Evolutionary conservation across 768 basidiomycete genomes (phyloP).

Genomic region (Leucosporidium creatinivorum): DNA sequence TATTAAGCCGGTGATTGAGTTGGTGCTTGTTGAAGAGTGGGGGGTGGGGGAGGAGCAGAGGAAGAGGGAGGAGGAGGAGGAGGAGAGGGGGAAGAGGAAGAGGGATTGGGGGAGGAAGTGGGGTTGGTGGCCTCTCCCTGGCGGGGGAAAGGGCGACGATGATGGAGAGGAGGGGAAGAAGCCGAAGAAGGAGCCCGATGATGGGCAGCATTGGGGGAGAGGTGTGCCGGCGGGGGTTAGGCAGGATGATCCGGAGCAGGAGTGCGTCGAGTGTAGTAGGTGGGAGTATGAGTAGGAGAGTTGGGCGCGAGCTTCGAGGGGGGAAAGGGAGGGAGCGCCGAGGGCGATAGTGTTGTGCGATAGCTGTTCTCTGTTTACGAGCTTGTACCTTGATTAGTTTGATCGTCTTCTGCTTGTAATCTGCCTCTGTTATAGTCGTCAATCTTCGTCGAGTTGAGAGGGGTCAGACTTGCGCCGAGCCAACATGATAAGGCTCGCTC

Average conservation of each 20-base stretch:
- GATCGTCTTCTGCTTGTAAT: too few relatives aligned
- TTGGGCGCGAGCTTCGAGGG: neutral
- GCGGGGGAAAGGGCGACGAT: neutral
- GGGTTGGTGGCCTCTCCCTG: slow-evolving; percentile 29
- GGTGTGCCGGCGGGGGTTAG: slow-evolving; percentile 25
- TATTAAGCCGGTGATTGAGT: slow-evolving; percentile 33
- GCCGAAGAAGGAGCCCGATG: slow-evolving; percentile 3
- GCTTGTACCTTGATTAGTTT: too few relatives aligned
- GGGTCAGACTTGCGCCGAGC: too few relatives aligned
- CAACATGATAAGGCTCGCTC: too few relatives aligned
- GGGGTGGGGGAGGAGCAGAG: slow-evolving; percentile 7
- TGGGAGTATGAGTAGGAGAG: slow-evolving; percentile 31
- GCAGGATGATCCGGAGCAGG: slow-evolving; percentile 17
- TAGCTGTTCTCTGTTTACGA: too few relatives aligned
- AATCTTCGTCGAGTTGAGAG: too few relatives aligned
- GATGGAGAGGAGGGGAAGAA: neutral
- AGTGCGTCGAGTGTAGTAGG: slow-evolving; percentile 31
- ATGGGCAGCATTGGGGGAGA: slow-evolving; percentile 16
- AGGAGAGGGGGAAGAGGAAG: neutral
- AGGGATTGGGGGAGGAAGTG: neutral
- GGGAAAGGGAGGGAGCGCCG: too few relatives aligned
- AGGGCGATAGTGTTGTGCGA: too few relatives aligned
- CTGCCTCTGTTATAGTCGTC: too few relatives aligned
- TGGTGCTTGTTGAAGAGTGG: slow-evolving; percentile 33
- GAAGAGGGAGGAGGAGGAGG: neutral